Conservation (phyloP, 2,329 filamentous ascomycete species). For the Ophiostoma sp. region DNA sequence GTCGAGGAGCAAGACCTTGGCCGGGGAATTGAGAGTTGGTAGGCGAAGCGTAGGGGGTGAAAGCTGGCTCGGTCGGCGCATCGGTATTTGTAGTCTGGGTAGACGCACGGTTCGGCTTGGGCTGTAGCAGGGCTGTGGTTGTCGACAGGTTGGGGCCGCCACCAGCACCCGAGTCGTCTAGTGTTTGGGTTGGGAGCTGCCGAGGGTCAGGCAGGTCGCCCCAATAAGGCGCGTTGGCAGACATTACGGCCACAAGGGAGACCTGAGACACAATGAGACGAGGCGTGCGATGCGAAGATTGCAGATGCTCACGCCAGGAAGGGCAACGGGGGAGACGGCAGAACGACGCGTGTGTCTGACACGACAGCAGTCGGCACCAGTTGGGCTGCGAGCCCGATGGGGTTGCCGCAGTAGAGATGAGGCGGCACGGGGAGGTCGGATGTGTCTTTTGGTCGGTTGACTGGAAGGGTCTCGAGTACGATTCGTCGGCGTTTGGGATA, state of each 20-base stretch:
- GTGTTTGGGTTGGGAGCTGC: constrained; percentile 22
- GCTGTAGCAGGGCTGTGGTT: constrained; percentile 35
- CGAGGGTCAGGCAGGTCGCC: constrained; percentile 48
- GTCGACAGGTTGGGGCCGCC: constrained; percentile 30
- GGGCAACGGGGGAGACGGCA: not conserved
- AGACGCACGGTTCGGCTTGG: constrained; percentile 48
- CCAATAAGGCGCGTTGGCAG: constrained; percentile 48
- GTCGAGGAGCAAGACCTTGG: constrained; percentile 52
- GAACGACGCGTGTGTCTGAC: not conserved
- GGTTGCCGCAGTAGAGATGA: not conserved
- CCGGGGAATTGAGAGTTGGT: constrained; percentile 48
- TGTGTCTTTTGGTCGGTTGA: not conserved
- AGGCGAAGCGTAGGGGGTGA: constrained; percentile 54
- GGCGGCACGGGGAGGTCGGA: too few species aligned
- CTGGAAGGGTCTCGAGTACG: not conserved
- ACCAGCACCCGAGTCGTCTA: constrained; percentile 33
- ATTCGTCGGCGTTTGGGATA: not conserved
- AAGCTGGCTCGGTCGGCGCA: constrained; percentile 52
- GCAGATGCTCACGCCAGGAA: not conserved
- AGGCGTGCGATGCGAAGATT: not conserved
- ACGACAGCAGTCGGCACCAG: constrained; percentile 11
- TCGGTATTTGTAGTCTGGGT: constrained; percentile 52
- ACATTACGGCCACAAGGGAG: not conserved
- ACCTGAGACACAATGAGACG: constrained; percentile 6
- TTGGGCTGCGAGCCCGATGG: constrained; percentile 4